Conservation (phyloP, 768 basidiomycete species). For the Trametes cubensis region DNA sequence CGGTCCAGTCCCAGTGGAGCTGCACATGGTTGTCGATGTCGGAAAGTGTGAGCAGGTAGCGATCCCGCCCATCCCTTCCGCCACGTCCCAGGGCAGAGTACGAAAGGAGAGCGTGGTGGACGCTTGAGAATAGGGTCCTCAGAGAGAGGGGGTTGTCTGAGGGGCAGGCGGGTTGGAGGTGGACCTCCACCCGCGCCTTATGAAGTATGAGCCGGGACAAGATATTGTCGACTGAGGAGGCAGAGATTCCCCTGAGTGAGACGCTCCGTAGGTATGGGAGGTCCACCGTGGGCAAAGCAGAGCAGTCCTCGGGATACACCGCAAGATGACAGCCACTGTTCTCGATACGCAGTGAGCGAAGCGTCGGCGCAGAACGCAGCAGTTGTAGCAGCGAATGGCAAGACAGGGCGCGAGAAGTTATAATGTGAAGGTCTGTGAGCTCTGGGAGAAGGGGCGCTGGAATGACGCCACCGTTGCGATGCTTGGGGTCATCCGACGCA, state of each 20-base stretch:
- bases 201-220: neutral
- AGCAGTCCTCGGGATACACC: neutral
- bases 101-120: neutral
- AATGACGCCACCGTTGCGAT: neutral
- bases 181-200: neutral
- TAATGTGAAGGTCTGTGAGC: neutral
- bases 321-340: neutral
- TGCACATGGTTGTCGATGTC: conserved; percentile 3
- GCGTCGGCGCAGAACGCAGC: neutral
- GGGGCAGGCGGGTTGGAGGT: neutral
- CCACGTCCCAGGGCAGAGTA: neutral
- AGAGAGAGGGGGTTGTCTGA: neutral
- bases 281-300: neutral
- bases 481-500: neutral
- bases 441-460: neutral
- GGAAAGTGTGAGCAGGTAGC: conserved; percentile 1
- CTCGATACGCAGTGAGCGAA: neutral
- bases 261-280: neutral
- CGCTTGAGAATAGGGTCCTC: neutral
- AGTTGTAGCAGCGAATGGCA: neutral
- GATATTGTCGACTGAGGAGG: neutral
- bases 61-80: neutral
- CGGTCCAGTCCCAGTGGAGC: conserved; percentile 3
- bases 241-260: neutral
- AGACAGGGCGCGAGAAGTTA: neutral